Conservation (phyloP, 2,329 filamentous ascomycete genomes). For the Aspergillus pseudotamarii region DNA sequence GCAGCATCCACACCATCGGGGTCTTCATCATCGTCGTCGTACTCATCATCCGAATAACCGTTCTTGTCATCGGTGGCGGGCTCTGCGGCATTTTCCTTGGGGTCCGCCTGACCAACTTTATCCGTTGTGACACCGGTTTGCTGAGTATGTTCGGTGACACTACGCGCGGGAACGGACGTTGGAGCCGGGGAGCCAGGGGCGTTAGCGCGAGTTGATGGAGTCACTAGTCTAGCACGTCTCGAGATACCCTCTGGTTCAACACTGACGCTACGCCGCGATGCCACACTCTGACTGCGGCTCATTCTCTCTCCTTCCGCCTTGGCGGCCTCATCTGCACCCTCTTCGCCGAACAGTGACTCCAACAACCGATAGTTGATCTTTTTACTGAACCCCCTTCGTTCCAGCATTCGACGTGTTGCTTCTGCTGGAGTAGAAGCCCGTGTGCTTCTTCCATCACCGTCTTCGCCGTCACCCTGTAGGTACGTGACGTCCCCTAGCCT, state of each 20-base stretch:
- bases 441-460: conserved; percentile 66
- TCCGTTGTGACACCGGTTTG: conserved; percentile 10
- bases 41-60: conserved; percentile 25
- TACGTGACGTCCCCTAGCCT: conserved; percentile 52
- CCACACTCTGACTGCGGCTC: conserved; percentile 36
- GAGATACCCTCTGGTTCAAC: conserved; percentile 25
- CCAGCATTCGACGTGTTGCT: conserved; percentile 68
- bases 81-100: conserved; percentile 29
- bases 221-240: conserved; percentile 21
- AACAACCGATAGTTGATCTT: conserved; percentile 68
- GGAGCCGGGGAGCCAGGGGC: conserved; percentile 19
- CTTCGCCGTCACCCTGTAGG: conserved; percentile 50
- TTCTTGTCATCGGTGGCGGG: conserved; percentile 20
- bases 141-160: conserved; percentile 5
- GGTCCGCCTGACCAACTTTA: conserved; percentile 15
- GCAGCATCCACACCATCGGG: conserved; percentile 38
- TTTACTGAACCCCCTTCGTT: conserved; percentile 69
- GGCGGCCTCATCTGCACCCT: conserved; percentile 30
- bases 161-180: conserved; percentile 7
- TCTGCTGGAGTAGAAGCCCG: conserved; percentile 70
- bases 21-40: conserved; percentile 38
- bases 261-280: conserved; percentile 33
- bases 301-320: conserved; percentile 33
- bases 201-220: conserved; percentile 20
- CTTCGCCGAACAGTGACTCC: conserved; percentile 44